Conservation (phyloP, 768 basidiomycete species). For the Podaxis sp. region DNA sequence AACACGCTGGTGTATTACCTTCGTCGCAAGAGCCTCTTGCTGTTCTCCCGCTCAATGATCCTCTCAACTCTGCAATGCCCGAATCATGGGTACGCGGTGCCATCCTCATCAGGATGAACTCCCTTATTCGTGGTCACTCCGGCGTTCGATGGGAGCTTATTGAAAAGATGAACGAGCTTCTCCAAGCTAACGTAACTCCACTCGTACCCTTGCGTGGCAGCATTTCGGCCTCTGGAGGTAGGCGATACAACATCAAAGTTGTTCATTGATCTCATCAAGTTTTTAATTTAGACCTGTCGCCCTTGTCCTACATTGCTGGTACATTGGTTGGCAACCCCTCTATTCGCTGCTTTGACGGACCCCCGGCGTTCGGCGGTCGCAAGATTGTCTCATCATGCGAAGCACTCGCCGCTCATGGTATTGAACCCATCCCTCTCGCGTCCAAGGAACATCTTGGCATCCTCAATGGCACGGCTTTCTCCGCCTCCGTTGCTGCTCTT, state of each 20-base stretch:
- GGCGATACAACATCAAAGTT: slow-evolving; percentile 10
- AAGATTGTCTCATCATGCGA: slow-evolving; percentile 51
- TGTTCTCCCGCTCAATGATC: slow-evolving; percentile 69
- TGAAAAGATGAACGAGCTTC: slow-evolving; percentile 71
- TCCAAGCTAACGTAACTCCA: slow-evolving; percentile 71
- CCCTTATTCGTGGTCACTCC: slow-evolving; percentile 84
- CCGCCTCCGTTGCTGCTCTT: slow-evolving; percentile 73
- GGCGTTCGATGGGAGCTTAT: slow-evolving; percentile 82
- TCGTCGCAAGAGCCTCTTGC: slow-evolving; percentile 47
- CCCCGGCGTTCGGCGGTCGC: slow-evolving; percentile 44
- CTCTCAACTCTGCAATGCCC: slow-evolving; percentile 74
- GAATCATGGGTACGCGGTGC: slow-evolving; percentile 87
- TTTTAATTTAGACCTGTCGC: slow-evolving; percentile 58
- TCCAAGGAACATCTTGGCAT: slow-evolving; percentile 82
- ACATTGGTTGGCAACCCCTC: slow-evolving; percentile 77
- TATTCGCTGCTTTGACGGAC: slow-evolving; percentile 67
- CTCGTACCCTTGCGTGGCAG: slow-evolving; percentile 82
- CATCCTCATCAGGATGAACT: slow-evolving; percentile 86
- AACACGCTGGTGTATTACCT: slow-evolving; percentile 73
- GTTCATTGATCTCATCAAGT: slow-evolving; percentile 14
- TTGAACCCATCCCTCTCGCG: slow-evolving; percentile 62
- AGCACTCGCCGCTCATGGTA: slow-evolving; percentile 58
- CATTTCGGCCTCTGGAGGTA: slow-evolving; percentile 82
- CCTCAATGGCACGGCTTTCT: slow-evolving; percentile 85
- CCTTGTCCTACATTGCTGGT: slow-evolving; percentile 82